Base-by-base conservation (phyloP, 768 basidiomycete species). In the Lentinula detonsa region DNA sequence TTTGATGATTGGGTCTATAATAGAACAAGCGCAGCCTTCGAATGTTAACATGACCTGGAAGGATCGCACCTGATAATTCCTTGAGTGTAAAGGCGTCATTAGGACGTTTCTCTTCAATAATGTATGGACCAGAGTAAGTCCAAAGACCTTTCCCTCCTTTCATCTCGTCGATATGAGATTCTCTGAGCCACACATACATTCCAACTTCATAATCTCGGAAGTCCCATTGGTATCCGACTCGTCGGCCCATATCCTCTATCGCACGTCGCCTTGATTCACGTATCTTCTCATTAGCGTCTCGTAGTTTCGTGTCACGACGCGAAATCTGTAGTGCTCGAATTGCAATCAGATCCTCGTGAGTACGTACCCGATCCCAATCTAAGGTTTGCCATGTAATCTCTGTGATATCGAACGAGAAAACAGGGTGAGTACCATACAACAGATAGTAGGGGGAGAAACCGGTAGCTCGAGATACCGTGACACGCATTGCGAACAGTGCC, bases 401-500 rank as follows among this genome's bases (percentile, higher is more conserved):
- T 0, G 62, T 13, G 0, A 74, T 31, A 33, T 75, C 70, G 49
- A 73, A 71, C 0, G 70, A 62, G 23, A 75, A 66, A 0, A 76
- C 50, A 0, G 71, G 70, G 15, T 74, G 66, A 0, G 66, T 35
- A 3, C 75, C 70, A 57, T 76, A 71, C 5, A 70, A 51, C 13
- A 76, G 59, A 39, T 65, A 74, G 52, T 71, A 75, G 0, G 75
- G 73, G 0, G 71, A 57, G 57, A 65, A 72, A 0, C 74, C 73
- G 0, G 75, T 75, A 15, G 68, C 60, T 0, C 70, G 23, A 5
- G 60, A 64, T 1, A 66, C 63, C 0, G 70, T 73, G 35, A 65
- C 63, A 0, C 70, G 64, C 13, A 72, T 69, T 0, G 75, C 68
- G 37, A 71, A 65, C 0, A 0, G 67, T 61, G 1, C 68, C 62